Evolutionary conservation across 108 stramenopile genomes (phyloP).

Genomic region (Pseudonitzschia pungens): DNA sequence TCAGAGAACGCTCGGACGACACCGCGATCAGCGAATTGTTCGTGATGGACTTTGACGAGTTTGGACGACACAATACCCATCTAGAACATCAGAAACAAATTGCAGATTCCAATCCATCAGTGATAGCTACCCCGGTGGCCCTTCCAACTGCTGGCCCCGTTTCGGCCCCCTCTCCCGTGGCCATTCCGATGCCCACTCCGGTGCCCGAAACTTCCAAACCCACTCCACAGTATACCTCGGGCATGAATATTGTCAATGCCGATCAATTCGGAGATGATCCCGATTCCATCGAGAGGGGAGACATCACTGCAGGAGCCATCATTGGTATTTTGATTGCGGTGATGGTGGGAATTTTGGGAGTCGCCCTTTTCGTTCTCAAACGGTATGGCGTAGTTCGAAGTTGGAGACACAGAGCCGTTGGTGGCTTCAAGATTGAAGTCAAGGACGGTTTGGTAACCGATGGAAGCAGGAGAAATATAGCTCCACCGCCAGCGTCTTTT

Average conservation of each 20-base stretch:
- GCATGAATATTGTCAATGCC: no score
- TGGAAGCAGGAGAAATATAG: neutral
- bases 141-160: neutral
- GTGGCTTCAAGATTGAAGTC: neutral
- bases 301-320: neutral
- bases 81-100: no score
- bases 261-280: no score
- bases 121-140: neutral
- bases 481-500: neutral
- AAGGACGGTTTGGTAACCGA: neutral
- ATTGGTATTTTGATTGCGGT: neutral
- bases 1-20: slow-evolving; percentile 16
- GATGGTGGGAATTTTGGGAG: neutral
- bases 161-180: neutral
- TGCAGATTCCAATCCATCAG: neutral
- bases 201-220: no score
- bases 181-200: no score
- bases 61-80: neutral
- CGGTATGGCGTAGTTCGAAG: neutral
- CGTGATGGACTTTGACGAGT: slow-evolving; percentile 21
- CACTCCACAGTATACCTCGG: no score
- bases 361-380: neutral
- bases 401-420: neutral
- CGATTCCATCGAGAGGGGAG: neutral
- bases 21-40: slow-evolving; percentile 16